Percentiles rank a stretch among this genome's conserved stretches.
Evolutionary conservation across 78 protist genomes (phyloP).

Genomic region (Mantamonas sphyraenae): DNA sequence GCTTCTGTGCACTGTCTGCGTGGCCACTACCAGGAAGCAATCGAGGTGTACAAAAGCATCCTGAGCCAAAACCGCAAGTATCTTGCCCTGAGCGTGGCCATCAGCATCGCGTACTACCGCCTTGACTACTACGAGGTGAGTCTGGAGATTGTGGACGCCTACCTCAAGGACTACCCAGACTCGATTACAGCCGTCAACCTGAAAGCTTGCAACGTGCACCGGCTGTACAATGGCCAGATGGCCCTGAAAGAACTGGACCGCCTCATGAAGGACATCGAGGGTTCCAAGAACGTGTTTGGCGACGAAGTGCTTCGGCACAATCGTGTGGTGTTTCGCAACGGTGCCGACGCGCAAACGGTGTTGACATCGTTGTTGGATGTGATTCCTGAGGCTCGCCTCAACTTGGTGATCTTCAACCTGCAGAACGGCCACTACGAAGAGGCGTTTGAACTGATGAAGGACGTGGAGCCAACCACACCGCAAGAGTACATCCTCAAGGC

Average conservation of each 20-base stretch:
- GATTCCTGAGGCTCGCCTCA: conserved; percentile 75
- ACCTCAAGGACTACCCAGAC: conserved; percentile 39
- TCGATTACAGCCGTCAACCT: conserved; percentile 61
- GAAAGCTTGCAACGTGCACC: conserved; percentile 73
- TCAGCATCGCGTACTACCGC: conserved; percentile 74
- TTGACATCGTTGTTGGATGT: conserved; percentile 61
- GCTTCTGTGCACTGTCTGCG: conserved; percentile 66
- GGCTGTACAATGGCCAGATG: conserved; percentile 69
- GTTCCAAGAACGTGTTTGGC: no score
- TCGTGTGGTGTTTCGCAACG: conserved; percentile 55
- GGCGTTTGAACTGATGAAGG: conserved; percentile 64
- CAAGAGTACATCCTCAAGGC: conserved; percentile 77
- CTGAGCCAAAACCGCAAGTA: conserved; percentile 46
- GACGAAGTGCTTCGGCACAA: conserved; percentile 60
- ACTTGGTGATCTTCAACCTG: conserved; percentile 68
- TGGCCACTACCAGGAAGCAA: conserved; percentile 63
- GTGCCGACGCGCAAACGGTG: conserved; percentile 71
- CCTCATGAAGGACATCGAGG: no score
- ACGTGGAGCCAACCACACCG: conserved; percentile 62
- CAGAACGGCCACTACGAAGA: conserved; percentile 47
- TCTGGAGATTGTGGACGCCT: conserved; percentile 49
- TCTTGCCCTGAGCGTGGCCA: conserved; percentile 57
- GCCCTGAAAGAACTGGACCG: conserved; percentile 60
- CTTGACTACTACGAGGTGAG: conserved; percentile 75
- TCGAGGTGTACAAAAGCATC: conserved; percentile 65